These are phyloP conservation scores for Fragaria nilgerrensis DNA, from an alignment of 306 rosid genomes.

Conservation along the genomic window DNA sequence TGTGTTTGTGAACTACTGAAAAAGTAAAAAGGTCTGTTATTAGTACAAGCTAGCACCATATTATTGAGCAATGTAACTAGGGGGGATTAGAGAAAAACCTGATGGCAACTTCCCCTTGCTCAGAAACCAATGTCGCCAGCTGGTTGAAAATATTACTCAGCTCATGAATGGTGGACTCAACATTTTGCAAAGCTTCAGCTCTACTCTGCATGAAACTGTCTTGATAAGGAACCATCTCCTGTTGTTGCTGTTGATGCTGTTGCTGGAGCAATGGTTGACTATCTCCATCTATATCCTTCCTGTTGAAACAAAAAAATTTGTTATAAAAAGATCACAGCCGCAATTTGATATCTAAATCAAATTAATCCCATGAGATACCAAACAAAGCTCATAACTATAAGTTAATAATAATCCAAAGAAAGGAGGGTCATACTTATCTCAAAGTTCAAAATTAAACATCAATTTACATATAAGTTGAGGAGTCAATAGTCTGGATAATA, in stretches of 20 bases:
- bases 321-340: neutral
- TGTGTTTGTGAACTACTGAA: neutral
- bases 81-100: conserved; percentile 44
- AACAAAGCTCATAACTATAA: neutral
- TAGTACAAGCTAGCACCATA: neutral
- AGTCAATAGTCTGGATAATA: neutral
- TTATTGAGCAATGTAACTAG: neutral
- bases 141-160: conserved; percentile 93
- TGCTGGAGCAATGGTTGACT: conserved; percentile 76
- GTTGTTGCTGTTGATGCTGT: conserved; percentile 52
- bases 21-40: neutral
- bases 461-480: neutral
- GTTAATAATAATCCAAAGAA: neutral
- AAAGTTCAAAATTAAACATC: neutral
- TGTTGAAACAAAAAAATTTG: conserved; percentile 25
- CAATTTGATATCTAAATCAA: neutral
- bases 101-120: conserved; percentile 96
- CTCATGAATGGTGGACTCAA: conserved; percentile 95
- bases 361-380: conserved; percentile 4
- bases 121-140: conserved; percentile 90
- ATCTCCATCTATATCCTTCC: conserved; percentile 84
- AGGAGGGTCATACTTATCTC: neutral
- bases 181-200: conserved; percentile 97
- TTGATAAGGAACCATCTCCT: conserved; percentile 82
- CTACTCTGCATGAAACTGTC: conserved; percentile 96